These are phyloP conservation scores for Tripterygium wilfordii DNA, from an alignment of 177 flowering plant species.

Conservation along the genomic window DNA sequence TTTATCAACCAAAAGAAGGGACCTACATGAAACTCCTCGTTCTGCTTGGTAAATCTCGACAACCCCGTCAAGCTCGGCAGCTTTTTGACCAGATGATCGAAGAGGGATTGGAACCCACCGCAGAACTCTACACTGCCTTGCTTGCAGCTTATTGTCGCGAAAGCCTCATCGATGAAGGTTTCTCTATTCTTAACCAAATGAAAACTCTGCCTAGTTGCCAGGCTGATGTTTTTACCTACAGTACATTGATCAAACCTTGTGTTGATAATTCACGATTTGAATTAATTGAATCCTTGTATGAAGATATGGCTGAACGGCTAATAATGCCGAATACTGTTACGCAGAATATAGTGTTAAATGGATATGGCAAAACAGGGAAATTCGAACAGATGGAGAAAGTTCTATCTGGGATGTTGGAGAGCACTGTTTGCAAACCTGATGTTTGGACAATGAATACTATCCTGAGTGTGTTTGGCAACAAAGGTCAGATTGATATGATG, in stretches of 20 bases:
- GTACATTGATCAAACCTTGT: slow-evolving; percentile 75
- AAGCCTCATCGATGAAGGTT: slow-evolving; percentile 69
- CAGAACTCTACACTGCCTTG: slow-evolving; percentile 80
- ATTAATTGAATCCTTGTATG: slow-evolving; percentile 59
- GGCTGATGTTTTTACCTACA: slow-evolving; percentile 84
- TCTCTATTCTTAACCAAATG: slow-evolving; percentile 63
- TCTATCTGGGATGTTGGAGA: slow-evolving; percentile 71
- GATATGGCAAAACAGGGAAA: slow-evolving; percentile 79
- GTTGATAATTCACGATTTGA: slow-evolving; percentile 71
- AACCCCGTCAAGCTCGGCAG: slow-evolving; percentile 65
- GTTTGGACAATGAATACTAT: slow-evolving; percentile 98
- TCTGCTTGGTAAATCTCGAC: slow-evolving; percentile 75
- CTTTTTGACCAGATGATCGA: slow-evolving; percentile 78
- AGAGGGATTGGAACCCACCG: slow-evolving; percentile 52
- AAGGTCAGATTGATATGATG: slow-evolving; percentile 87
- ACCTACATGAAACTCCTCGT: slow-evolving; percentile 91
- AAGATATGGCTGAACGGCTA: slow-evolving; percentile 62
- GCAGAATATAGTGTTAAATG: slow-evolving; percentile 76
- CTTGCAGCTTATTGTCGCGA: slow-evolving; percentile 79
- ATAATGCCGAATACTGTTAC: slow-evolving; percentile 89
- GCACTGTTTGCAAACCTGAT: slow-evolving; percentile 64
- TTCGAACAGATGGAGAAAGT: slow-evolving; percentile 84
- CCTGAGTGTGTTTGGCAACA: slow-evolving; percentile 75
- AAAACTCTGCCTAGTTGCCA: slow-evolving; percentile 77
- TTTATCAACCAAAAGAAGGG: slow-evolving; percentile 83